Evolutionary conservation across 805 yeast species (phyloP), one percentile per base, ranked within the genome.

Genomic region (Sugiyamaella americana): DNA sequence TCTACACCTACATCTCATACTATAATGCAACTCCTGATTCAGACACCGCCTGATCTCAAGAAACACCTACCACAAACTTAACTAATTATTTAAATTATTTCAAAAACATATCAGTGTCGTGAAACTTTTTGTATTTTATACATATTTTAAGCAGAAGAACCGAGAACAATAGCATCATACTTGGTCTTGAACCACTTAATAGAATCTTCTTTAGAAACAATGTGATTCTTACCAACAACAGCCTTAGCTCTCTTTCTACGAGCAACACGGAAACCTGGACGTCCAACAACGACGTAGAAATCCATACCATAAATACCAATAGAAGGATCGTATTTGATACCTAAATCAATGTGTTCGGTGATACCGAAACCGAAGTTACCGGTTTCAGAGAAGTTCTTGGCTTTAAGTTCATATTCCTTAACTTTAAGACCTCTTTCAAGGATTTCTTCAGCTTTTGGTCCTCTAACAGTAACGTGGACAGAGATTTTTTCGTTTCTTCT

Each of bases 291-390:
- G 71, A 93, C 88, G 89, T 89, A 93, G 87, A 93, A 93, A 78
- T 93, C 98, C 74, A 70, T 93, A 84, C 98, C 98, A 93, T 91
- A 93, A 73, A 93, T 93, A 74, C 98, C 98, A 69, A 93, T 93
- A 70, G 86, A 81, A 76, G 98, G 98, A 76, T 93, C 98, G 80
- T 93, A 93, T 82, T 93, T 93, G 84, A 93, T 93, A 82, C 98
- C 98, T 74, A 93, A 84, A 76, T 93, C 98, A 68, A 93, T 93
- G 83, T 93, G 98, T 82, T 93, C 98, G 65, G 86, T 84, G 72
- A 93, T 83, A 84, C 98, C 98, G 84, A 93, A 93, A 81, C 98
- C 98, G 69, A 93, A 93, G 96, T 93, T 93, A 79, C 98, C 98
- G 69, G 98, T 91, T 67, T 80, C 87, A 68, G 96, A 87, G 82